Percentiles rank a stretch among this genome's conserved stretches.
phyloP scores from a whole-genome alignment of 2,329 filamentous ascomycete species.

The Pseudocercospora pini-densiflorae region DNA sequence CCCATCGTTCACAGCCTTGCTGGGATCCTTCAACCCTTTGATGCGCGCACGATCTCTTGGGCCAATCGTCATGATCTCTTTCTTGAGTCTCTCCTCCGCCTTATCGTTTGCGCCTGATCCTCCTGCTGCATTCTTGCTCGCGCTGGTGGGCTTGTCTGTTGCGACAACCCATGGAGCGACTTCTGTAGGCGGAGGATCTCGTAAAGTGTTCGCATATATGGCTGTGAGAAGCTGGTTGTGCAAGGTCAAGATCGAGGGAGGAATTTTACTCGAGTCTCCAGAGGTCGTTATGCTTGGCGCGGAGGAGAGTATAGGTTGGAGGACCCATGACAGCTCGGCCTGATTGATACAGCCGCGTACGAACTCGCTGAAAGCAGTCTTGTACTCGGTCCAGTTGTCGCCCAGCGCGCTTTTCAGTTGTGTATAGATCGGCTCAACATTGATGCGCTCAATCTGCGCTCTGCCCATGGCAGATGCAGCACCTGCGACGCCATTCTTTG shows the following conservation, averaged over 20 bases:
- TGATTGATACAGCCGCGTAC: conserved; percentile 63
- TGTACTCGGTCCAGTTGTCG: conserved; percentile 65
- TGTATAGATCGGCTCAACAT: conserved; percentile 66
- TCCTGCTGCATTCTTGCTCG: conserved; percentile 58
- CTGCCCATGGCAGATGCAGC: conserved; percentile 7
- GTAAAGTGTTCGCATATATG: conserved; percentile 62
- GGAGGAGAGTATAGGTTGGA: conserved; percentile 59
- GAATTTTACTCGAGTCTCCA: conserved; percentile 23
- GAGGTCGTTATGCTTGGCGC: conserved; percentile 47
- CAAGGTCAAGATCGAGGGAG: conserved; percentile 49
- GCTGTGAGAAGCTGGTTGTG: conserved; percentile 66
- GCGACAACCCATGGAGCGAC: conserved; percentile 68
- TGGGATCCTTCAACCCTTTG: conserved; percentile 37
- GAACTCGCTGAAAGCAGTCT: conserved; percentile 61
- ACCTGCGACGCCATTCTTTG: conserved; percentile 55
- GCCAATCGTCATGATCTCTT: conserved; percentile 66
- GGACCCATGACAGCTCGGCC: conserved; percentile 61
- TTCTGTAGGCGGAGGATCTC: conserved; percentile 63
- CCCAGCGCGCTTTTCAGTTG: conserved; percentile 64
- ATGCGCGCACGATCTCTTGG: conserved; percentile 62
- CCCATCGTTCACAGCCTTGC: conserved; percentile 27
- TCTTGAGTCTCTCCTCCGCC: conserved; percentile 65
- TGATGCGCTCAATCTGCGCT: conserved; percentile 57
- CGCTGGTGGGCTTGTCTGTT: conserved; percentile 74
- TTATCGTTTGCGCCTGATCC: conserved; percentile 61